phyloP scores from a whole-genome alignment of 2,329 filamentous ascomycete species.

The Parastagonospora avenae region DNA sequence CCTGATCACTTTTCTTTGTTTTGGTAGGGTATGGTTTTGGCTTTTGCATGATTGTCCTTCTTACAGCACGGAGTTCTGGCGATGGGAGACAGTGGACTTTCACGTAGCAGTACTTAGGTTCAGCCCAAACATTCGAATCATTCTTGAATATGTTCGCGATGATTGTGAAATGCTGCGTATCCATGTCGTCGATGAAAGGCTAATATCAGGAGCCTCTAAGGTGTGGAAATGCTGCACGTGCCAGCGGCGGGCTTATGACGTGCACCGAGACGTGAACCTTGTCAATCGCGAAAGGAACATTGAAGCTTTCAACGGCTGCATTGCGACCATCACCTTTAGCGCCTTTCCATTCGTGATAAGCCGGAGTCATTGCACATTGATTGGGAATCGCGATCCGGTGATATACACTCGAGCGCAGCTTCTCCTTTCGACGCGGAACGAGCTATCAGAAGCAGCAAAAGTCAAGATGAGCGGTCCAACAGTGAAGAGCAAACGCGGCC shows the following conservation, averaged over 20 bases:
- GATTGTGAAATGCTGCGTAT: neutral
- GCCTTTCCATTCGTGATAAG: neutral
- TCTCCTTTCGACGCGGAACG: neutral
- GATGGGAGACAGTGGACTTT: neutral
- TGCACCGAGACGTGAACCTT: slow-evolving; percentile 16
- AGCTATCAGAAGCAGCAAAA: slow-evolving; percentile 4
- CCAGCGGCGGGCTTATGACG: slow-evolving; percentile 16
- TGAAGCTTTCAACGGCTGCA: slow-evolving; percentile 1
- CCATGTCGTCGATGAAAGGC: no score
- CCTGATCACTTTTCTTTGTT: slow-evolving; percentile 12
- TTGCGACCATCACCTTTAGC: slow-evolving; percentile 7
- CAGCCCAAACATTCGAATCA: neutral
- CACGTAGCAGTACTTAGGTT: neutral
- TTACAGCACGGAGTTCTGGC: slow-evolving; percentile 4
- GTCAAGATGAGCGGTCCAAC: slow-evolving; percentile 40
- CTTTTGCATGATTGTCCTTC: slow-evolving; percentile 3
- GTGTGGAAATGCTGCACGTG: slow-evolving; percentile 10
- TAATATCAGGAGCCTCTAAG: slow-evolving; percentile 5
- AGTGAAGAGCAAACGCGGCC: slow-evolving; percentile 45
- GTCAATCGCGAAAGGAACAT: slow-evolving; percentile 7
- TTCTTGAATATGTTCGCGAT: neutral
- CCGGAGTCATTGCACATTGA: no score
- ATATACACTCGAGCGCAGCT: neutral
- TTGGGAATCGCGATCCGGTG: neutral
- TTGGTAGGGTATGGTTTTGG: slow-evolving; percentile 3